Evolutionary conservation across 805 yeast genomes (phyloP), one percentile per base, ranked within the genome.

Genomic region (Kodamaea sagamina): DNA sequence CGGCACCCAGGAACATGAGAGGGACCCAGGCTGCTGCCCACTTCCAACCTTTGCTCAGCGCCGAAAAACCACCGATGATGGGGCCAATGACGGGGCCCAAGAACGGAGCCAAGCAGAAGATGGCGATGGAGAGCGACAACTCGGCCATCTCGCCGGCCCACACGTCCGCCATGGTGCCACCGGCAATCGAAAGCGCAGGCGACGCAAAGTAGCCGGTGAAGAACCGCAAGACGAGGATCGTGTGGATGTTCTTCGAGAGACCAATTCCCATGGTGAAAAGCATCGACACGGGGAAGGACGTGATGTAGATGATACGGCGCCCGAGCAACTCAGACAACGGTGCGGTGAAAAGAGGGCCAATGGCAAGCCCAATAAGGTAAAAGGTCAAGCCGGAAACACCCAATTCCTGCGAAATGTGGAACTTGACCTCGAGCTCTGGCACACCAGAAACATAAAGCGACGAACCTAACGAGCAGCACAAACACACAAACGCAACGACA

Each of bases 41-140:
- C 62, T 78, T 75, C 83, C 89, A 74, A 34, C 83, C 84, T 54
- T 81, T 76, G 43, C 58, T 67, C 25, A 81, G 81, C 11, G 81
- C 82, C 19, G 84, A 84, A 58, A 81, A 84, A 0, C 86, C 84
- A 41, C 89, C 89, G 62, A 84, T 77, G 40, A 84, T 75, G 5
- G 90, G 90, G 39, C 89, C 88, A 32, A 83, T 61, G 29, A 82
- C 84, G 2, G 95, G 95, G 41, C 95, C 95, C 58, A 82, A 71
- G 51, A 87, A 82, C 16, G 93, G 89, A 9, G 89, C 86, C 43
- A 85, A 63, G 60, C 90, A 82, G 65, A 84, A 86, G n/a, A 81
- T 63, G 3, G 86, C 78, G 82, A 86, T 78, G n/a, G 95, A 89
- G 3, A 82, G 52, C 11, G 89, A 85, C 57, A 81, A 65, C 57